Evolutionary conservation across 2,329 filamentous ascomycete genomes (phyloP).

Genomic region (Samsoniella hepiali): DNA sequence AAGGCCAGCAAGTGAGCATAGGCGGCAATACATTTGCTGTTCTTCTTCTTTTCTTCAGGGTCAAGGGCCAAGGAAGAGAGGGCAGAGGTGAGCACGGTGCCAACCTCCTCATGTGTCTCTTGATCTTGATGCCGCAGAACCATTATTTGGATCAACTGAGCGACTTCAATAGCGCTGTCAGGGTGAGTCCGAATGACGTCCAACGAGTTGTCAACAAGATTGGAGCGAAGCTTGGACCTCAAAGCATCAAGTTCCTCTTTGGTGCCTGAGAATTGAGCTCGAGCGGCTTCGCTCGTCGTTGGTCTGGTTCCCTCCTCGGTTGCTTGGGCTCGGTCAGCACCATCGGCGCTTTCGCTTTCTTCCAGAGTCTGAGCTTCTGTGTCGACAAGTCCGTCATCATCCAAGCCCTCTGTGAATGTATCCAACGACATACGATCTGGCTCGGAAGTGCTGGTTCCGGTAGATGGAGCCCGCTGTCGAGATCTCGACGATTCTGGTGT

Average conservation of each 20-base stretch:
- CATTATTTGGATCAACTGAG: conserved; percentile 78
- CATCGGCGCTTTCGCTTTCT: not conserved
- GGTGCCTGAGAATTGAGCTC: conserved; percentile 32
- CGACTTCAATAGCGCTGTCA: conserved; percentile 83
- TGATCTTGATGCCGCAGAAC: conserved; percentile 56
- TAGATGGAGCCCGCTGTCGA: conserved; percentile 25
- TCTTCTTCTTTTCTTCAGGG: conserved; percentile 63
- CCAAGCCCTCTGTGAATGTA: conserved; percentile 29
- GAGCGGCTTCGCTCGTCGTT: not conserved
- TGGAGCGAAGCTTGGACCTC: conserved; percentile 67
- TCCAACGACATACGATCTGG: conserved; percentile 40
- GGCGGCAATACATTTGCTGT: conserved; percentile 66
- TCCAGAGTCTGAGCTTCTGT: conserved; percentile 17
- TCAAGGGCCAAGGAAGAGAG: conserved; percentile 66
- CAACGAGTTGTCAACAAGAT: conserved; percentile 83
- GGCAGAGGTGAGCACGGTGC: conserved; percentile 77
- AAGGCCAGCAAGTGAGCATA: conserved; percentile 90
- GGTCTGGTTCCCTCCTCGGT: not conserved
- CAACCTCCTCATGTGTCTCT: conserved; percentile 66
- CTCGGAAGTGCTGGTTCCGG: conserved; percentile 27
- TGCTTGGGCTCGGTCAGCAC: not conserved
- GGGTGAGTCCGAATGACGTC: conserved; percentile 88
- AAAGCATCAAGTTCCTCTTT: conserved; percentile 78
- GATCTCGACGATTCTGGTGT: conserved; percentile 31
- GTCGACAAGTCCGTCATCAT: conserved; percentile 27